Evolutionary conservation across 257 asterid genomes (phyloP).

Genomic region (Handroanthus guayacan): DNA sequence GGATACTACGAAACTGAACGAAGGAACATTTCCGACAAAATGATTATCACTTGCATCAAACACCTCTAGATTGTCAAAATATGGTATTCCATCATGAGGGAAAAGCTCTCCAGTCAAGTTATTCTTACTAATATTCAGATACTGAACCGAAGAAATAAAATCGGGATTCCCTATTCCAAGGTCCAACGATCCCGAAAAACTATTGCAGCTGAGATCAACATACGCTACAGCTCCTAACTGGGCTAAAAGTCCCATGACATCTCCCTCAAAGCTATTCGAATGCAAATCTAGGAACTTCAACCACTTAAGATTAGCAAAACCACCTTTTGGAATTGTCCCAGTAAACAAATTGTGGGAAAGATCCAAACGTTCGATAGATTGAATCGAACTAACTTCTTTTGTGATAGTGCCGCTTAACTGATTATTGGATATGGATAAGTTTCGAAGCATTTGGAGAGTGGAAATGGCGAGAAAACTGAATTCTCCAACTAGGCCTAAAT

Average conservation of each 20-base stretch:
- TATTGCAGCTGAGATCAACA: constrained; percentile 77
- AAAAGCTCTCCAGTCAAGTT: constrained; percentile 73
- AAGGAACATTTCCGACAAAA: constrained; percentile 69
- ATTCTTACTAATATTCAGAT: constrained; percentile 70
- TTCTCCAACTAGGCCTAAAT: constrained; percentile 64
- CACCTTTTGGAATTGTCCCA: constrained; percentile 59
- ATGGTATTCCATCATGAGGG: constrained; percentile 88
- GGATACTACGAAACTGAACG: constrained; percentile 78
- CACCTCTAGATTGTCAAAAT: constrained; percentile 76
- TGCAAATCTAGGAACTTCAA: constrained; percentile 75
- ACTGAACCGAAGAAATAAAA: constrained; percentile 62
- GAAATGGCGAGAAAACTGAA: constrained; percentile 63
- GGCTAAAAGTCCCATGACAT: constrained; percentile 63
- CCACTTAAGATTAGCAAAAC: constrained; percentile 52
- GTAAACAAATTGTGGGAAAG: constrained; percentile 63
- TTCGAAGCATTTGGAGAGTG: constrained; percentile 61
- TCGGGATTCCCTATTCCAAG: constrained; percentile 60
- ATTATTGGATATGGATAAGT: constrained; percentile 67
- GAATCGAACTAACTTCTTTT: constrained; percentile 55
- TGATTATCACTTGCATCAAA: constrained; percentile 75
- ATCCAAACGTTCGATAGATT: constrained; percentile 58
- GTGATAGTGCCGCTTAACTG: constrained; percentile 62
- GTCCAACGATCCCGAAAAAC: constrained; percentile 72
- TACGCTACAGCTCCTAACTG: constrained; percentile 54
- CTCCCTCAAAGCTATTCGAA: constrained; percentile 64